These are phyloP conservation scores for Sporisorium exsertum DNA, from an alignment of 1,284 basidiomycete species.

Conservation along the genomic window DNA sequence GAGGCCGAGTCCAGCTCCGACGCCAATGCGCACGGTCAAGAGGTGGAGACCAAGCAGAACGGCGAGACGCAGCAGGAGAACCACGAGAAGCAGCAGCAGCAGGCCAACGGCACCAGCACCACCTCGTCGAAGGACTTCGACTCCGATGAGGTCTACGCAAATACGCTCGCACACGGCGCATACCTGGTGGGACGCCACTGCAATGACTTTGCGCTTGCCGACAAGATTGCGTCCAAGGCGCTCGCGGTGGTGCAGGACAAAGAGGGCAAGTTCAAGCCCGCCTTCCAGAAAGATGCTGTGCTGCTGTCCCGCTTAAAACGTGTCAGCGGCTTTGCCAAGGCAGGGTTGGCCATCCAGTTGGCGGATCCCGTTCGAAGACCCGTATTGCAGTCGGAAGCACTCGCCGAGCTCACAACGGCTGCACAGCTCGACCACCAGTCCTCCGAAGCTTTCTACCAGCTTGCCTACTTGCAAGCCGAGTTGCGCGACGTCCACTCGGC, in stretches of 20 bases:
- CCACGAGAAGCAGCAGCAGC: constrained; percentile 4
- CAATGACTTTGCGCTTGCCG: constrained; percentile 43
- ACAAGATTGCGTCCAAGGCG: constrained; percentile 54
- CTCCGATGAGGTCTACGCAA: constrained; percentile 51
- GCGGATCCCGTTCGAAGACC: constrained; percentile 42
- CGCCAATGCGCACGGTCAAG: constrained; percentile 16
- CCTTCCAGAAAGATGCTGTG: constrained; percentile 15
- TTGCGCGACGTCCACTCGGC: constrained; percentile 80
- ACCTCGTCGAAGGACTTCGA: constrained; percentile 42
- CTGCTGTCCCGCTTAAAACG: constrained; percentile 51
- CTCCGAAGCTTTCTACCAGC: constrained; percentile 75
- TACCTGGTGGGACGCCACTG: constrained; percentile 49
- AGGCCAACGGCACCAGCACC: constrained; percentile 17
- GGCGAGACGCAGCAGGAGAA: constrained; percentile 15
- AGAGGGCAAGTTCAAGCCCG: constrained; percentile 32
- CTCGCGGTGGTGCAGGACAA: constrained; percentile 38
- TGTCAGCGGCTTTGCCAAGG: constrained; percentile 48
- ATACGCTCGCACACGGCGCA: constrained; percentile 59
- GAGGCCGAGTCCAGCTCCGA: constrained; percentile 41
- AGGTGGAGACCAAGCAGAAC: constrained; percentile 15
- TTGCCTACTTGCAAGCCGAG: constrained; percentile 73
- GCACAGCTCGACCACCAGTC: constrained; percentile 75
- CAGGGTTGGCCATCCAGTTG: constrained; percentile 42
- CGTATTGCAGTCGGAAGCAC: constrained; percentile 28
- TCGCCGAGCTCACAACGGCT: constrained; percentile 74